A percentile compares a stretch with the other conserved stretches of the same genome.
Conservation (phyloP, 768 basidiomycete species). For the Sporobolomyces roseus region DNA sequence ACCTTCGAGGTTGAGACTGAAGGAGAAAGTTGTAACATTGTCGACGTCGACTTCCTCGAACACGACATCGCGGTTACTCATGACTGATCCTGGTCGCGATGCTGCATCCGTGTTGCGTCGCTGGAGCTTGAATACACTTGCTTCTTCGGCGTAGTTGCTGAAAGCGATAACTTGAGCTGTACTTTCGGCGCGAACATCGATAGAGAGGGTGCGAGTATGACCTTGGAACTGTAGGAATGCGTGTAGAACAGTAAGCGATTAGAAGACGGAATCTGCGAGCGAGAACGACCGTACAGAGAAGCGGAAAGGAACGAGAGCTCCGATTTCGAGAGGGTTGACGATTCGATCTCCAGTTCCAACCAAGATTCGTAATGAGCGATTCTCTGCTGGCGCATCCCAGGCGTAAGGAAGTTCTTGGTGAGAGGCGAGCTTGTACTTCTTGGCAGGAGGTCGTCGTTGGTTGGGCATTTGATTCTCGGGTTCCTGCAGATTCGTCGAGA, state of each 20-base stretch:
- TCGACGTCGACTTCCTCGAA: conserved; percentile 54
- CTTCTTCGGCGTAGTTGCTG: conserved; percentile 77
- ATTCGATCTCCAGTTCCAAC: conserved; percentile 62
- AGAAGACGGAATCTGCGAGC: background rate
- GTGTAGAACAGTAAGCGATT: conserved; percentile 44
- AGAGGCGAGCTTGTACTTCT: conserved; percentile 59
- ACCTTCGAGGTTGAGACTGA: conserved; percentile 76
- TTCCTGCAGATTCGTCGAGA: conserved; percentile 28
- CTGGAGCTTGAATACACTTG: conserved; percentile 70
- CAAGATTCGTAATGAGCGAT: conserved; percentile 68
- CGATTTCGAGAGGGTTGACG: conserved; percentile 94
- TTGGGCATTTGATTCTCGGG: conserved; percentile 20
- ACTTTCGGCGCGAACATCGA: conserved; percentile 88
- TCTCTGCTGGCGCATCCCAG: conserved; percentile 87
- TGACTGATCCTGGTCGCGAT: conserved; percentile 27
- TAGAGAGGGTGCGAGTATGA: conserved; percentile 62
- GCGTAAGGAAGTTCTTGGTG: conserved; percentile 66
- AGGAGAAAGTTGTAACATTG: conserved; percentile 60
- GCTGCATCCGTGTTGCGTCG: conserved; percentile 39
- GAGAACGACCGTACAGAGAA: conserved; percentile 60
- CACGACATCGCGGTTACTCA: conserved; percentile 56
- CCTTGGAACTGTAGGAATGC: conserved; percentile 37
- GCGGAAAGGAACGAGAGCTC: conserved; percentile 81
- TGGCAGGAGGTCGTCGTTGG: background rate
- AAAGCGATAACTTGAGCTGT: conserved; percentile 79